Base-by-base conservation (phyloP, 2,329 filamentous ascomycete genomes). In the Cercospora sp. region DNA sequence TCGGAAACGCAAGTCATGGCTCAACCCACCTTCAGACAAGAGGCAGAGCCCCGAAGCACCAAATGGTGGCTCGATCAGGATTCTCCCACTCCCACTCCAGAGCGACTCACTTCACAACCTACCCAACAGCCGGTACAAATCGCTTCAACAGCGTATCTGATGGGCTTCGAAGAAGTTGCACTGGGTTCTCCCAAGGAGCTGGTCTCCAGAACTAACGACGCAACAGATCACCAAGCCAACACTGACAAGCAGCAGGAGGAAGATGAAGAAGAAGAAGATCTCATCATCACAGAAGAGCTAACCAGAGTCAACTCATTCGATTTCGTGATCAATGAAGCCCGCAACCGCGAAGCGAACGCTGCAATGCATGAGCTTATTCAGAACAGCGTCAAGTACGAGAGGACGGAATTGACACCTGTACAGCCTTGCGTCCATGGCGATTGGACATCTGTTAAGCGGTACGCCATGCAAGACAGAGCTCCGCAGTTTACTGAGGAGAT, bases 91-190 rank as follows among this genome's bases (percentile, higher is more conserved):
- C 20, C 20, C 20, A 3, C 20, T 3, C 1, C 20, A 26, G 36
- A 42, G 16, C 36, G n/a, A n/a, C n/a, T n/a, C n/a, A n/a, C n/a
- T 2, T 1, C 36, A n/a, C 16, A 42, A 0, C 36, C 36, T 53
- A 0, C 5, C 18, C 26, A 30, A 2, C 1, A 58, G n/a, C 23
- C 30, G 5, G 26, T n/a, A n/a, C 53, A 4, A 13, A 31, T 13
- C 13, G 12, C 9, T 60, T 28, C 55, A 31, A 18, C 30, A 10
- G 60, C 62, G 20, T 48, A n/a, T n/a, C 8, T 60, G 9, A 67
- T 64, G 67, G 55, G 64, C 39, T 66, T 66, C 64, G 67, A 69
- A 31, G 67, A 69, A 51, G 55, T 69, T 33, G 36, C 30, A 3
- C 18, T 48, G 6, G 5, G 63, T 28, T 63, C 63, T 5, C 30